Conservation (phyloP, 2,329 filamentous ascomycete genomes). For the Trichoderma sp. region DNA sequence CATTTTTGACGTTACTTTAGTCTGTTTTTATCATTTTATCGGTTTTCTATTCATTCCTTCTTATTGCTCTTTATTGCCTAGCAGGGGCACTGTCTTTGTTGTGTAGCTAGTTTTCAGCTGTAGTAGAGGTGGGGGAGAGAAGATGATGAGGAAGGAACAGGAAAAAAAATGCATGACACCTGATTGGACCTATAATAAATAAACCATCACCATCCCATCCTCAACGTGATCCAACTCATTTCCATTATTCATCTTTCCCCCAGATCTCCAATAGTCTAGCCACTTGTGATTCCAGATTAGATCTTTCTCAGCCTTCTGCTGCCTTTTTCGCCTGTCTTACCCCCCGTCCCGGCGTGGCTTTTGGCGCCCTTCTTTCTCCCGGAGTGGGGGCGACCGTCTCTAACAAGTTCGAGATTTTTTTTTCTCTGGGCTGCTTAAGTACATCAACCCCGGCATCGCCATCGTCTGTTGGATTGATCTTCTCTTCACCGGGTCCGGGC, state of each 20-base stretch:
- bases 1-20: not conserved
- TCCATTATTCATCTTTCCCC: not conserved
- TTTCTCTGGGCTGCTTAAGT: not conserved
- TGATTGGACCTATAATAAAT: not conserved
- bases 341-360: not conserved
- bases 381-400: slow-evolving; percentile 14
- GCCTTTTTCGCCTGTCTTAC: not conserved
- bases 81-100: too few species aligned
- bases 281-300: not conserved
- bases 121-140: not conserved
- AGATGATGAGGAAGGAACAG: not conserved
- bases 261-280: not conserved
- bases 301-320: not conserved
- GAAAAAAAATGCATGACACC: not conserved
- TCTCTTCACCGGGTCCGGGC: not conserved
- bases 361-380: slow-evolving; percentile 7
- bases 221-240: not conserved
- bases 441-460: not conserved
- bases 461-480: not conserved
- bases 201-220: not conserved
- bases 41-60: not conserved
- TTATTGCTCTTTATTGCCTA: not conserved
- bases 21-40: not conserved
- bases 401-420: slow-evolving; percentile 13
- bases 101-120: not conserved